A percentile compares a stretch with the other conserved stretches of the same genome.
phyloP scores from a whole-genome alignment of 495 filamentous ascomycete species.

The Podospora pseudocomata region DNA sequence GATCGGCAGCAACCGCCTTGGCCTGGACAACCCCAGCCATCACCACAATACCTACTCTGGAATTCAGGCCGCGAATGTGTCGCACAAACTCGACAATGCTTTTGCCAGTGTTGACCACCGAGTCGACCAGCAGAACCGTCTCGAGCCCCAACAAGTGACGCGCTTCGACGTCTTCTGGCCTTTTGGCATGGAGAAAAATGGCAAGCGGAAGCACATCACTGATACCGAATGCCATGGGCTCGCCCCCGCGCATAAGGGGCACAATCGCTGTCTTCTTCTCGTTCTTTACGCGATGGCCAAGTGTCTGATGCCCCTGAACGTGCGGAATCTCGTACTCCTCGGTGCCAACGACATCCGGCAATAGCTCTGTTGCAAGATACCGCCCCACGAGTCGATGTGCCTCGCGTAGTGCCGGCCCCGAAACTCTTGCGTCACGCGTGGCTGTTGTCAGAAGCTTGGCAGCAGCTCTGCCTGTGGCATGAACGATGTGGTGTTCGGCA shows the following conservation, averaged over 20 bases:
- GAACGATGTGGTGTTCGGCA: constrained; percentile 30
- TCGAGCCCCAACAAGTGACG: constrained; percentile 40
- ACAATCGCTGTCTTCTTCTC: constrained; percentile 57
- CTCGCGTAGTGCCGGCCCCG: constrained; percentile 48
- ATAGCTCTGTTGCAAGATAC: constrained; percentile 52
- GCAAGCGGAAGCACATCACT: constrained; percentile 53
- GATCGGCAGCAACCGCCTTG: constrained; percentile 26
- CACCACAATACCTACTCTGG: constrained; percentile 50
- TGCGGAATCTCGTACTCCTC: constrained; percentile 52
- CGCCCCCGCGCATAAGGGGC: constrained; percentile 62
- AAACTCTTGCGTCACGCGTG: constrained; percentile 50
- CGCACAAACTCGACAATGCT: constrained; percentile 52
- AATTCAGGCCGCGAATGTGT: constrained; percentile 42
- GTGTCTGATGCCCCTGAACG: constrained; percentile 48
- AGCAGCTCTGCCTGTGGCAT: constrained; percentile 45
- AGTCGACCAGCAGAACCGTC: constrained; percentile 58
- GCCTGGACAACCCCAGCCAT: constrained; percentile 56
- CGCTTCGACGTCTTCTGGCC: constrained; percentile 43
- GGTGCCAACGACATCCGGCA: constrained; percentile 50
- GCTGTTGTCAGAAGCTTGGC: constrained; percentile 57
- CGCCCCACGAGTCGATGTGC: constrained; percentile 50
- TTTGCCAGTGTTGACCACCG: constrained; percentile 58
- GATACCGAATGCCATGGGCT: constrained; percentile 64
- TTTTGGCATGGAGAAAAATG: constrained; percentile 54
- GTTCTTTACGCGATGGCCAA: constrained; percentile 50